Evolutionary conservation across 208 protist species (phyloP).

Genomic region (Trypanosomatidae sp.): DNA sequence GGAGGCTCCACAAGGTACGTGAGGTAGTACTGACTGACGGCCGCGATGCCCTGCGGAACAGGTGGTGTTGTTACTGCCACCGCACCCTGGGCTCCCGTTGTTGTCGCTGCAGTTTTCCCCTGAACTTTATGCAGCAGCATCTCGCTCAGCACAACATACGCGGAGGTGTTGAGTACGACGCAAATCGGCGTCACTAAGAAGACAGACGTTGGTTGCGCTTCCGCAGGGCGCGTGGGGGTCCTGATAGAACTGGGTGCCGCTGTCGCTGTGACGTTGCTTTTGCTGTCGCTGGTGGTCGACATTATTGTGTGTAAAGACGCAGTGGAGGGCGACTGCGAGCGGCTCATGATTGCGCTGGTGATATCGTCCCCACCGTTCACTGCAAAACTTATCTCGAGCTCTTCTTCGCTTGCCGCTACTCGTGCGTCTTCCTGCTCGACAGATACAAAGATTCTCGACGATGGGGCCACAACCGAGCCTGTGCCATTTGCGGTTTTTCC

Average conservation of each 20-base stretch:
- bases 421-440: not conserved
- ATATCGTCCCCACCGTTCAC: not conserved
- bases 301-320: slow-evolving; percentile 27
- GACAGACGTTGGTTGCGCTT: slow-evolving; percentile 2
- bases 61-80: not conserved
- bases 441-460: not conserved
- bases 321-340: slow-evolving; percentile 1
- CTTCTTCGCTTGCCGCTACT: not conserved
- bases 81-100: not conserved
- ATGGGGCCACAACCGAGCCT: not conserved
- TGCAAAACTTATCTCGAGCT: not conserved
- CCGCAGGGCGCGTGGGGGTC: not conserved
- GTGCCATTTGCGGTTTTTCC: not conserved
- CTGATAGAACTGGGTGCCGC: not conserved
- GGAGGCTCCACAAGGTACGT: not conserved
- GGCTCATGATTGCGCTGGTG: not conserved
- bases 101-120: slow-evolving; percentile 2
- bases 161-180: slow-evolving; percentile 27
- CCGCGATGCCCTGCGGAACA: not conserved
- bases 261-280: not conserved
- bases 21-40: slow-evolving; percentile 6
- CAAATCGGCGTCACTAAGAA: slow-evolving; percentile 27
- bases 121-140: not conserved
- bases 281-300: slow-evolving; percentile 11
- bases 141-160: slow-evolving; percentile 24